Percentiles rank a stretch among this genome's conserved stretches.
Conservation (phyloP, 257 asterid species). For the Gentiana macrophylla region DNA sequence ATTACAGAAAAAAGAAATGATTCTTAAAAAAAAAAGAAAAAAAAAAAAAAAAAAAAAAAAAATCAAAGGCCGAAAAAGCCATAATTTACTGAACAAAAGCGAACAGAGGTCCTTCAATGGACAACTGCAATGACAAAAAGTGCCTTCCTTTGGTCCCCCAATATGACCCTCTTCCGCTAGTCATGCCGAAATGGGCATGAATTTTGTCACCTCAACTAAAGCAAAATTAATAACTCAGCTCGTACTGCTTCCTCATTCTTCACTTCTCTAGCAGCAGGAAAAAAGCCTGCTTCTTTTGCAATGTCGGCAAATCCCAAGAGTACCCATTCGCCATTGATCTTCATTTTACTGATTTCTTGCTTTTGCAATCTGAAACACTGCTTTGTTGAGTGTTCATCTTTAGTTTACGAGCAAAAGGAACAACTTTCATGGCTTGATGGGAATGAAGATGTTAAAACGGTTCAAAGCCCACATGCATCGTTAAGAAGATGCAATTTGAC, state of each 20-base stretch:
- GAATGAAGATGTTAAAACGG: conserved; percentile 38
- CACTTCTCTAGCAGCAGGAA: neutral
- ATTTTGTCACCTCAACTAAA: conserved; percentile 14
- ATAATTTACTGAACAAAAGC: neutral
- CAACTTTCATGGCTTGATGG: conserved; percentile 55
- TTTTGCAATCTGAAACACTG: conserved; percentile 2
- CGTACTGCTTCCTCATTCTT: neutral
- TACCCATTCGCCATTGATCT: conserved; percentile 9
- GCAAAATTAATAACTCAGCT: neutral
- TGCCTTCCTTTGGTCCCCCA: conserved; percentile 13
- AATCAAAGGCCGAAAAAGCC: neutral
- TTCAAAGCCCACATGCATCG: conserved; percentile 41
- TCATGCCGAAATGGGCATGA: conserved; percentile 34
- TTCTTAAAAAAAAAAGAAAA: neutral
- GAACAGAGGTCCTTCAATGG: neutral
- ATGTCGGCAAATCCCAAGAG: conserved; percentile 21
- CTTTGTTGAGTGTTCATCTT: conserved; percentile 23
- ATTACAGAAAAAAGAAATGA: neutral
- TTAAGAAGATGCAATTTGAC: conserved; percentile 49
- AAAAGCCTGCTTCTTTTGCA: conserved; percentile 3
- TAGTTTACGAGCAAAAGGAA: conserved; percentile 29
- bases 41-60: neutral
- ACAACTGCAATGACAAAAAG: conserved; percentile 11
- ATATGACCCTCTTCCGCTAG: conserved; percentile 31
- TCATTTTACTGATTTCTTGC: conserved; percentile 12